These are phyloP conservation scores for Dissophora ornata DNA, from an alignment of 192 early-diverging fungal species.

Conservation along the genomic window DNA sequence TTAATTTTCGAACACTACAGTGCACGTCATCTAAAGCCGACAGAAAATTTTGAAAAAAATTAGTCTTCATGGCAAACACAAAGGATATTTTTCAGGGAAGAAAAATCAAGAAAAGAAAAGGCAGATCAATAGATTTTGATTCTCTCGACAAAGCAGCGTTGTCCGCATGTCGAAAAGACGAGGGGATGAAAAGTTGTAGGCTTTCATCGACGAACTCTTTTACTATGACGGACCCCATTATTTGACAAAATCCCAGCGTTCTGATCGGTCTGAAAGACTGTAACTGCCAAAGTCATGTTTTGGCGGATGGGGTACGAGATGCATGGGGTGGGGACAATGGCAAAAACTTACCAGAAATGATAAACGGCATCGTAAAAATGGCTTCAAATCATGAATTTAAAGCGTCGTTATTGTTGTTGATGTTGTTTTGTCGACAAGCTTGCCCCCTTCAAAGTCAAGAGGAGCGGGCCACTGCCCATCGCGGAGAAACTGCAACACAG, in stretches of 20 bases:
- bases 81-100: slow-evolving; percentile 10
- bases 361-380: slow-evolving; percentile 6
- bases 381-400: slow-evolving; percentile 19
- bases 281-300: not conserved
- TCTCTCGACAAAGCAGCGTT: slow-evolving; percentile 9
- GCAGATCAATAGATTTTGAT: slow-evolving; percentile 9
- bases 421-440: slow-evolving; percentile 3
- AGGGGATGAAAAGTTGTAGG: not conserved
- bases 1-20: not conserved
- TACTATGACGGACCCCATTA: slow-evolving; percentile 4
- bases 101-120: slow-evolving; percentile 4
- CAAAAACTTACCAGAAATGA: not conserved
- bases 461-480: slow-evolving; percentile 9
- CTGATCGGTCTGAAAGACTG: slow-evolving; percentile 5
- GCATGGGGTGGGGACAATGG: not conserved
- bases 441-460: slow-evolving; percentile 9
- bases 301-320: too few relatives aligned
- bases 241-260: not conserved
- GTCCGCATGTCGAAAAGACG: slow-evolving; percentile 1
- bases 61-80: slow-evolving; percentile 12
- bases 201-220: slow-evolving; percentile 6
- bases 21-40: slow-evolving; percentile 10
- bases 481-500: slow-evolving; percentile 14
- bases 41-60: slow-evolving; percentile 5
- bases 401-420: slow-evolving; percentile 12